phyloP scores from a whole-genome alignment of 2,329 filamentous ascomycete species.

The Beauveria caledonica region DNA sequence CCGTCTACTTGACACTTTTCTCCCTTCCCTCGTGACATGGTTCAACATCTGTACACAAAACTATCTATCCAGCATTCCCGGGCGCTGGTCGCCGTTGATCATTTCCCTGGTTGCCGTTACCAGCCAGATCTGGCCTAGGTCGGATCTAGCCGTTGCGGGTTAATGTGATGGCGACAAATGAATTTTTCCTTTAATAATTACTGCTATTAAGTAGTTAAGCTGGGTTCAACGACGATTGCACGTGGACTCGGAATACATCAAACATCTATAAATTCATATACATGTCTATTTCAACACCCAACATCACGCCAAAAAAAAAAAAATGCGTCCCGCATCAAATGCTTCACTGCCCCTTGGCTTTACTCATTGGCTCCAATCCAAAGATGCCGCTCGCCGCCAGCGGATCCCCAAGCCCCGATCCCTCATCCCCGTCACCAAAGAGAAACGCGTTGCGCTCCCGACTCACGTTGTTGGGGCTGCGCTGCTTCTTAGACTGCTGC shows the following conservation, averaged over 20 bases:
- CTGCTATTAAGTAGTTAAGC: too few relatives aligned
- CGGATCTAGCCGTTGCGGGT: too few relatives aligned
- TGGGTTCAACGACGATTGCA: too few relatives aligned
- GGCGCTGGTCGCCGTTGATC: not conserved
- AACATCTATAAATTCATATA: too few relatives aligned
- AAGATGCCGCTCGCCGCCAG: constrained; percentile 43
- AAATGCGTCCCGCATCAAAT: too few relatives aligned
- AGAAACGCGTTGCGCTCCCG: constrained; percentile 51
- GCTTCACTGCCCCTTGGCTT: constrained; percentile 16
- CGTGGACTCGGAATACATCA: too few relatives aligned
- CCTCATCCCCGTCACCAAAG: constrained; percentile 42
- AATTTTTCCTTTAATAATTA: too few relatives aligned
- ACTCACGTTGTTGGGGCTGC: constrained; percentile 34
- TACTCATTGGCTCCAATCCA: constrained; percentile 42
- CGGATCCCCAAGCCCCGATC: constrained; percentile 22
- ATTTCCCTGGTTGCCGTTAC: not conserved
- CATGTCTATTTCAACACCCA: too few relatives aligned
- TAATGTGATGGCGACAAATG: too few relatives aligned
- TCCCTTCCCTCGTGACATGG: not conserved
- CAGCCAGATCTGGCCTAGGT: too few relatives aligned
- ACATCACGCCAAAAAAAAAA: too few relatives aligned
- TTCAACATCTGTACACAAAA: not conserved
- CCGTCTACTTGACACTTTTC: not conserved
- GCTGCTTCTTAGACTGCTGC: constrained; percentile 31
- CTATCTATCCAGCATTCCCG: not conserved